Conservation (phyloP, 495 filamentous ascomycete genomes). For the Trichoderma orchidacearum region DNA sequence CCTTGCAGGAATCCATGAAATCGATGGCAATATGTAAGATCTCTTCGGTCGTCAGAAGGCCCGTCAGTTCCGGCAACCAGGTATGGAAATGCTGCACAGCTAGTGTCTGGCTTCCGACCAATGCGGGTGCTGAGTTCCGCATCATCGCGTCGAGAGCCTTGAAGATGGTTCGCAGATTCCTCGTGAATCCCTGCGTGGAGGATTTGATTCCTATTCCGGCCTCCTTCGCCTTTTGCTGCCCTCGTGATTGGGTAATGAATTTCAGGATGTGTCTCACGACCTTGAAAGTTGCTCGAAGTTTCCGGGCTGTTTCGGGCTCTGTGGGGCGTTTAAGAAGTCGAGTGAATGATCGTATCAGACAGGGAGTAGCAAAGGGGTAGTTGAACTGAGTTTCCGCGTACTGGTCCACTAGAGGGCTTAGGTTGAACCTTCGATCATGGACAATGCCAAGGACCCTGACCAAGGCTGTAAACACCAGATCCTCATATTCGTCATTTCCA, state of each 20-base stretch:
- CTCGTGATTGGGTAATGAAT: conserved; percentile 83
- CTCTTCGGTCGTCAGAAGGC: conserved; percentile 65
- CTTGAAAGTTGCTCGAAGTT: conserved; percentile 85
- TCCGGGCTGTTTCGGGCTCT: conserved; percentile 66
- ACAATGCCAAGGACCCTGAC: conserved; percentile 86
- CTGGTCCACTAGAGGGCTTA: conserved; percentile 77
- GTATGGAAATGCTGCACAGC: conserved; percentile 94
- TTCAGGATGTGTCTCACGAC: conserved; percentile 86
- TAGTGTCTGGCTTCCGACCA: conserved; percentile 88
- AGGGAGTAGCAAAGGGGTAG: conserved; percentile 88
- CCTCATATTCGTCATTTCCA: conserved; percentile 81
- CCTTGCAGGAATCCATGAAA: conserved; percentile 82
- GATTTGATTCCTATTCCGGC: conserved; percentile 79
- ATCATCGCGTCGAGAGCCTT: conserved; percentile 79
- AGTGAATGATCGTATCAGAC: conserved; percentile 75
- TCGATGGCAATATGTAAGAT: conserved; percentile 83
- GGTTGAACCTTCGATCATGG: conserved; percentile 84
- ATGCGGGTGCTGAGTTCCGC: conserved; percentile 66
- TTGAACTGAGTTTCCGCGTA: conserved; percentile 86
- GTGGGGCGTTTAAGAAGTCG: conserved; percentile 65
- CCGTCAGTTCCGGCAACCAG: conserved; percentile 80
- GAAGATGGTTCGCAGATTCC: conserved; percentile 77
- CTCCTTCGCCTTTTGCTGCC: conserved; percentile 79
- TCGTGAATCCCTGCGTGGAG: conserved; percentile 59
- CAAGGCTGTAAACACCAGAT: conserved; percentile 80